These are phyloP conservation scores for Fusarium penzigii DNA, from an alignment of 2,329 filamentous ascomycete genomes.

Conservation along the genomic window DNA sequence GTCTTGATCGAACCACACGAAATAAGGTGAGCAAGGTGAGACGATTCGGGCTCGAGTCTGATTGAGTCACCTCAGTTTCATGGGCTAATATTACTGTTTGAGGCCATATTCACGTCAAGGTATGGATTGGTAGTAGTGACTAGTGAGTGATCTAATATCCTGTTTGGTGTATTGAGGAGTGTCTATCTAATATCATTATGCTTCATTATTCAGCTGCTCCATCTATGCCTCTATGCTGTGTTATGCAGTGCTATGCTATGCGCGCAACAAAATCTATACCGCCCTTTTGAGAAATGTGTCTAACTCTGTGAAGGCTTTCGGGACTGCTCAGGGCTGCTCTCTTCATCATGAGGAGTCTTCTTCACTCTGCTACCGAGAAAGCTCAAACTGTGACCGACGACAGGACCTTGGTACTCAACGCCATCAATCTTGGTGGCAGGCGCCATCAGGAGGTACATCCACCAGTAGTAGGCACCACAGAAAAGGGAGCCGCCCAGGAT, in stretches of 20 bases:
- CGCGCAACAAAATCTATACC: too few relatives aligned
- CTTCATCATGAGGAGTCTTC: constrained; percentile 13
- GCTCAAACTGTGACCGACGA: constrained; percentile 2
- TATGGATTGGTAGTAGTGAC: too few relatives aligned
- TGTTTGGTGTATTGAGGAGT: too few relatives aligned
- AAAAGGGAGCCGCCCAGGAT: constrained; percentile 55
- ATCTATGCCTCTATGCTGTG: background rate
- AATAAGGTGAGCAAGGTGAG: too few relatives aligned
- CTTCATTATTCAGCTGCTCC: too few relatives aligned
- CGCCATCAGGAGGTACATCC: constrained; percentile 23
- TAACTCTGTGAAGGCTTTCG: background rate
- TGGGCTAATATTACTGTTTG: too few relatives aligned
- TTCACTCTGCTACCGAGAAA: constrained; percentile 9
- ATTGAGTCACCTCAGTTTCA: too few relatives aligned
- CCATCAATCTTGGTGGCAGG: constrained; percentile 13
- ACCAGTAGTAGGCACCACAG: constrained; percentile 41
- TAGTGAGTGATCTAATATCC: too few relatives aligned
- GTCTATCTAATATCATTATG: too few relatives aligned
- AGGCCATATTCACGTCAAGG: too few relatives aligned
- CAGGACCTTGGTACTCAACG: constrained; percentile 7
- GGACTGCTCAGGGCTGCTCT: constrained; percentile 7
- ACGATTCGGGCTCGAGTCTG: too few relatives aligned
- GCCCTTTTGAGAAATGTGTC: background rate
- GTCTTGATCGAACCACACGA: too few relatives aligned
- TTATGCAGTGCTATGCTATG: background rate